Conservation (phyloP, 306 rosid genomes). For the Inga laurina region DNA sequence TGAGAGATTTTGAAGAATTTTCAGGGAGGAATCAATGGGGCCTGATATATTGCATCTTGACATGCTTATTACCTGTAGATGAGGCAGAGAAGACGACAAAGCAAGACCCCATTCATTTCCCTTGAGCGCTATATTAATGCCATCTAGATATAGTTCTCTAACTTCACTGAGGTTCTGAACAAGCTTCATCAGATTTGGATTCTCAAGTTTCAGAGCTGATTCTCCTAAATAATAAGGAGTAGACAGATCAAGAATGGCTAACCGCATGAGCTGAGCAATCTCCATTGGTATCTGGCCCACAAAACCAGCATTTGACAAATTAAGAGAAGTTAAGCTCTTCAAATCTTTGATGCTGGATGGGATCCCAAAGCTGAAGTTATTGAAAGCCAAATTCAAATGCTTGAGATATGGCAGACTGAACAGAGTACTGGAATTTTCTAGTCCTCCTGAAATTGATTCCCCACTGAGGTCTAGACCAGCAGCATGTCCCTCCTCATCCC, state of each 20-base stretch:
- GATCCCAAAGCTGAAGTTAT: background rate
- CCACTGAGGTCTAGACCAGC: constrained; percentile 30
- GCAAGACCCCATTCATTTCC: constrained; percentile 45
- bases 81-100: background rate
- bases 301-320: constrained; percentile 37
- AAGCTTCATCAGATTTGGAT: background rate
- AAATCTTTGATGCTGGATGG: constrained; percentile 22
- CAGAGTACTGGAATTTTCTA: constrained; percentile 24
- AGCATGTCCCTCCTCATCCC: constrained; percentile 24
- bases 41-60: background rate
- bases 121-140: constrained; percentile 25
- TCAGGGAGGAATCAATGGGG: constrained; percentile 16
- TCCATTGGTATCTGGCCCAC: constrained; percentile 7
- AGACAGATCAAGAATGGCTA: background rate
- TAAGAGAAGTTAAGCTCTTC: constrained; percentile 23
- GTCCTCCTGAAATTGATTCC: constrained; percentile 22
- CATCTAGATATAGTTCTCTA: constrained; percentile 36
- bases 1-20: background rate
- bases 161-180: constrained; percentile 28
- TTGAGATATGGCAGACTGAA: constrained; percentile 32
- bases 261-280: background rate
- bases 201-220: background rate
- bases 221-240: background rate
- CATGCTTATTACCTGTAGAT: constrained; percentile 26
- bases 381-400: constrained; percentile 31